Base-by-base conservation (phyloP, 768 basidiomycete genomes). In the Suillus subalutaceus region DNA sequence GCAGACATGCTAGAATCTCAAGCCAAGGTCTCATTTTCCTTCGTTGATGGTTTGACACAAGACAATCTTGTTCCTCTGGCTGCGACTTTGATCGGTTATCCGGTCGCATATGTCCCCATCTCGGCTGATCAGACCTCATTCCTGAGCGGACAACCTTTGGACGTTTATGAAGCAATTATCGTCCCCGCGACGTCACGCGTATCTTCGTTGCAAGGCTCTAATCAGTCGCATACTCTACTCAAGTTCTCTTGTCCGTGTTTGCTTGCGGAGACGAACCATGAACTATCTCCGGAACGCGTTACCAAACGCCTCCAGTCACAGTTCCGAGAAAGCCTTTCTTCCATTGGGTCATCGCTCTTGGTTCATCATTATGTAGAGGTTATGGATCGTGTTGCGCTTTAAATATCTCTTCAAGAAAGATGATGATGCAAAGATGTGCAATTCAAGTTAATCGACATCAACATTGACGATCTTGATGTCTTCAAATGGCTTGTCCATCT, bases 401-500 rank as follows among this genome's bases (percentile, higher is more conserved):
- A 72, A 79, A 50, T 46, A 30, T 61, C 30, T 59, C 50, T 59
- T 65, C 56, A 66, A 52, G 41, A 48, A 63, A 41, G 52, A 60
- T 9, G 15, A 67, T 13, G 15, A 67, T 58, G 40, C 50, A 38
- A 23, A n/a, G 23, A 65, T 46, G 35, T 26, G 16, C 30, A 16
- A 37, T 41, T 52, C 13, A n/a, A 4, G 32, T 71, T 84, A 91
- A 65, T 92, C 89, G 67, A 93, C 84, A 73, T 88, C 88, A 48
- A 94, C 81, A 69, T 92, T 94, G 73, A 90, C 79, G 67, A 96
- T 96, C 77, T 94, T 94, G 79, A 99, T 94, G 74, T 97, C 95
- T 72, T 97, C 96, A 69, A 88, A 94, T 16, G 95, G 94, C 75
- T 94, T 95, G 74, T 96, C 95, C 61, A 83, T 73, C 77, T 94